Conservation (phyloP, 805 yeast species). For the Candida nemodendra region DNA sequence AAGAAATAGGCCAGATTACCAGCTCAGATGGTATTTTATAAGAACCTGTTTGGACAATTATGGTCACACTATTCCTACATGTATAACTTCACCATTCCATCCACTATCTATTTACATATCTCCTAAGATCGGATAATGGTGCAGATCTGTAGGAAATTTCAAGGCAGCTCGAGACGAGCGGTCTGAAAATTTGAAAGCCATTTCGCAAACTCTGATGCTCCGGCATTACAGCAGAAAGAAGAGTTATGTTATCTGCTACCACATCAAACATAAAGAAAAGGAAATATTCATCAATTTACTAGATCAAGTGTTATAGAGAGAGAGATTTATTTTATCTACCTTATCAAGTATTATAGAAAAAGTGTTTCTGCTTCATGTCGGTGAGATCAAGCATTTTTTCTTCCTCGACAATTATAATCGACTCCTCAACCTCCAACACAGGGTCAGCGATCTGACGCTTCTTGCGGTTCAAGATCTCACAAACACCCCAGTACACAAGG, state of each 20-base stretch:
- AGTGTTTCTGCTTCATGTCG: conserved; percentile 9
- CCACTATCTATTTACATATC: background rate
- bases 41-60: background rate
- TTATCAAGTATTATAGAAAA: conserved; percentile 9
- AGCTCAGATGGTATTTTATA: too few relatives aligned
- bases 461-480: conserved; percentile 5
- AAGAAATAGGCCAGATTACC: background rate
- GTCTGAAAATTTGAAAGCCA: too few relatives aligned
- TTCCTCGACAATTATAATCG: background rate
- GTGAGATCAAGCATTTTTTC: conserved; percentile 9
- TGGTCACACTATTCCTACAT: background rate
- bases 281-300: too few relatives aligned
- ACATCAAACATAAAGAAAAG: background rate
- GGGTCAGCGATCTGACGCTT: conserved; percentile 1
- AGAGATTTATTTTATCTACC: too few relatives aligned
- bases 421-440: background rate
- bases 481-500: conserved; percentile 7
- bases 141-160: too few relatives aligned
- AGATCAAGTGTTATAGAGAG: background rate
- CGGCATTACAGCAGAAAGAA: conserved; percentile 1
- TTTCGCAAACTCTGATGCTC: too few relatives aligned
- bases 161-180: too few relatives aligned
- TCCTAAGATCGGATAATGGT: background rate
- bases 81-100: background rate
- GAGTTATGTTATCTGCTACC: too few relatives aligned